phyloP scores from a whole-genome alignment of 2,329 filamentous ascomycete species.

The Bertia moriformis region DNA sequence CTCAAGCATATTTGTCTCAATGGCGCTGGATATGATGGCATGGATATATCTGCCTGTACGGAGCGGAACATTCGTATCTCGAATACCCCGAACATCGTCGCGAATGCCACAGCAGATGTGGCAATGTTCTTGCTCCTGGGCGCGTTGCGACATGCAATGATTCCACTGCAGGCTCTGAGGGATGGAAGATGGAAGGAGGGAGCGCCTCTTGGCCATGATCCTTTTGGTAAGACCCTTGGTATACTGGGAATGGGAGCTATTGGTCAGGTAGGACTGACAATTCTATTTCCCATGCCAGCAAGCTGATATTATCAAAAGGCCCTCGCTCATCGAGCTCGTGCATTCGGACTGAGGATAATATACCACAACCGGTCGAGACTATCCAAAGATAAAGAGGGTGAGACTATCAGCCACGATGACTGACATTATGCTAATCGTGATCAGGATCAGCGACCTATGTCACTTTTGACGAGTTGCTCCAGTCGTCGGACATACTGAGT shows the following conservation, averaged over 20 bases:
- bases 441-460: constrained; percentile 14
- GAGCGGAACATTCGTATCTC: constrained; percentile 40
- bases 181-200: constrained; percentile 21
- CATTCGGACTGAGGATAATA: constrained; percentile 25
- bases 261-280: constrained; percentile 17
- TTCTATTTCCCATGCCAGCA: background rate
- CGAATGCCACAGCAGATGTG: constrained; percentile 35
- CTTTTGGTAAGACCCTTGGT: constrained; percentile 25
- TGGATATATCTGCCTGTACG: too few species aligned
- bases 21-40: too few species aligned
- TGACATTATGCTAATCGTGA: constrained; percentile 21
- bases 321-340: constrained; percentile 21
- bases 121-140: constrained; percentile 30
- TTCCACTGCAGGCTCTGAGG: constrained; percentile 19
- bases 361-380: constrained; percentile 26
- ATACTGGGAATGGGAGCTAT: constrained; percentile 33
- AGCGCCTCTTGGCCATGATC: constrained; percentile 21
- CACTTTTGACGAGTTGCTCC: constrained; percentile 25
- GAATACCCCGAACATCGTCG: constrained; percentile 34
- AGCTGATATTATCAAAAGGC: constrained; percentile 9
- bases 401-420: too few species aligned
- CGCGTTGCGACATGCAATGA: constrained; percentile 26
- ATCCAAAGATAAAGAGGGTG: constrained; percentile 15
- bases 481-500: constrained; percentile 24
- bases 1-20: too few species aligned